Evolutionary conservation across 345 rosid species (phyloP).

Genomic region (Brassica nigra): DNA sequence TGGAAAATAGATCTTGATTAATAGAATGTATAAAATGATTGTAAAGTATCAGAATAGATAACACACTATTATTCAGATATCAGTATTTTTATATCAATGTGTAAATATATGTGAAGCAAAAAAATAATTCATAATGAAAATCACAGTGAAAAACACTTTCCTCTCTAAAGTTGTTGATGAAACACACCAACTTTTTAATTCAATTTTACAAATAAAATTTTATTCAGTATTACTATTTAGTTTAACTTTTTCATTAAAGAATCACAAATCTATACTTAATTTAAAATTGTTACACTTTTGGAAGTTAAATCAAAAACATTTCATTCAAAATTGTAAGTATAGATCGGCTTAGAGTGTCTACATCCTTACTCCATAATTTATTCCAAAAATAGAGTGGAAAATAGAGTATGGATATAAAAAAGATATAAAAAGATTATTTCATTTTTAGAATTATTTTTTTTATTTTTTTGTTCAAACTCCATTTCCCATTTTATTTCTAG

Average conservation of each 20-base stretch:
- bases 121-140: not conserved
- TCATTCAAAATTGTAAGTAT: not conserved
- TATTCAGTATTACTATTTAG: not conserved
- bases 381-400: too few species aligned
- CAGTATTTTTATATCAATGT: not conserved
- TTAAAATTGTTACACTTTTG: not conserved
- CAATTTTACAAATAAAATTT: not conserved
- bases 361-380: too few species aligned
- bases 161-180: not conserved
- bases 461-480: too few species aligned
- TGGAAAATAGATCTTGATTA: not conserved
- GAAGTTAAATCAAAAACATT: not conserved
- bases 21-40: not conserved
- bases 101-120: not conserved
- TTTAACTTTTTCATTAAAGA: not conserved
- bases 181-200: not conserved
- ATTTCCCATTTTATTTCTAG: too few species aligned
- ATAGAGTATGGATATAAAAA: too few species aligned
- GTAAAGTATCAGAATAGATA: not conserved
- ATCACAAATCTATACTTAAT: not conserved
- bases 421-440: too few species aligned
- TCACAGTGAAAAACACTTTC: not conserved
- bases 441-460: too few species aligned
- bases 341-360: not conserved
- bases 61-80: not conserved